Conservation (phyloP, 352 stramenopile species). For the Globisporangium radiosum region DNA sequence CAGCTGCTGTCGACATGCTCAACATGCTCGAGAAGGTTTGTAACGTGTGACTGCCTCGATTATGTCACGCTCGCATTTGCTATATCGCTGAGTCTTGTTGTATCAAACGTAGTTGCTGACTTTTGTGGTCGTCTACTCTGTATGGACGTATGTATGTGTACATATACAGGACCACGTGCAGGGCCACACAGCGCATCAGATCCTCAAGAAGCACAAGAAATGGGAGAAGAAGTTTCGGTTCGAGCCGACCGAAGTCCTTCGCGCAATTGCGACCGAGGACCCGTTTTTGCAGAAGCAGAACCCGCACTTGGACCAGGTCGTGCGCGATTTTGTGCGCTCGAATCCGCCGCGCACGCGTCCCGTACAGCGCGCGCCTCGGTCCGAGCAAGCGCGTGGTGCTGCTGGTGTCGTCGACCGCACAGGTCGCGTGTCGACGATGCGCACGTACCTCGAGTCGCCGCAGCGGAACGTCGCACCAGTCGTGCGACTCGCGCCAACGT, state of each 20-base stretch:
- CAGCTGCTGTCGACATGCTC: constrained; percentile 71
- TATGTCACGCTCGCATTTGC: too few species aligned
- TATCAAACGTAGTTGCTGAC: neutral
- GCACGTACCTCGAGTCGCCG: constrained; percentile 4
- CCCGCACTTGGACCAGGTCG: constrained; percentile 44
- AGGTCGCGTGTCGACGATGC: constrained; percentile 13
- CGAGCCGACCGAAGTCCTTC: constrained; percentile 40
- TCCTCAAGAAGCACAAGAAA: constrained; percentile 86
- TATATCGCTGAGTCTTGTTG: too few species aligned
- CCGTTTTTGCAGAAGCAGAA: constrained; percentile 62
- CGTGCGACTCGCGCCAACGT: constrained; percentile 1
- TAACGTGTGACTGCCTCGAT: neutral
- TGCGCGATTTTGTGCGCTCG: constrained; percentile 41
- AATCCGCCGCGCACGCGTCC: constrained; percentile 17
- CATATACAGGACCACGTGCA: constrained; percentile 50
- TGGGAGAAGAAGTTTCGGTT: constrained; percentile 80
- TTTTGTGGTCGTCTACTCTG: neutral
- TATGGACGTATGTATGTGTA: constrained; percentile 25
- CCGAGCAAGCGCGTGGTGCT: neutral
- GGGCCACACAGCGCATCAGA: constrained; percentile 59
- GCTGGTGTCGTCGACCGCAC: neutral
- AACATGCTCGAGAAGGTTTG: constrained; percentile 70
- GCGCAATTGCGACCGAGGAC: constrained; percentile 45
- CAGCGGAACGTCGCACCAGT: constrained; percentile 2
- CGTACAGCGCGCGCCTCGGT: neutral